A percentile compares a stretch with the other conserved stretches of the same genome.
Conservation (phyloP, 345 rosid species). For the Heritiera littoralis region DNA sequence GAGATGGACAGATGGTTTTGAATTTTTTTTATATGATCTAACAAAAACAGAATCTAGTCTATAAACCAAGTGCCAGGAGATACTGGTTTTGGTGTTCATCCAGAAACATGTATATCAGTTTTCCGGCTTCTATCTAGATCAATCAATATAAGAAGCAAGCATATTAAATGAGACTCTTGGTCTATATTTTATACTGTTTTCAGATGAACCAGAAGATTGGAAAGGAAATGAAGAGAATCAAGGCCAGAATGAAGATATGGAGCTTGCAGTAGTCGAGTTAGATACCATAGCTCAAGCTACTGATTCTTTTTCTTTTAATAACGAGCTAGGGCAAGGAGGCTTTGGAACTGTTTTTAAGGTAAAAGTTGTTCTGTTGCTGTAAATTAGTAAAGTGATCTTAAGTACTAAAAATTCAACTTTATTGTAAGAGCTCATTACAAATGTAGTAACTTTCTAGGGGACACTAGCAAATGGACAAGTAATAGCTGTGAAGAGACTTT, state of each 20-base stretch:
- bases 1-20: no score
- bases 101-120: neutral
- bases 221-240: neutral
- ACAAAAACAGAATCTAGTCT: no score
- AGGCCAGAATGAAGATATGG: constrained; percentile 2
- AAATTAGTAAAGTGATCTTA: neutral
- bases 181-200: neutral
- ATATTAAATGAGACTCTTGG: neutral
- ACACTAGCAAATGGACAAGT: constrained; percentile 39
- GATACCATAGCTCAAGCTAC: constrained; percentile 29
- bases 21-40: no score
- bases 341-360: constrained; percentile 43
- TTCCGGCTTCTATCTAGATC: neutral
- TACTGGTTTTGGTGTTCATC: no score
- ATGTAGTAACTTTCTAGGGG: constrained; percentile 33
- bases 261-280: constrained; percentile 13
- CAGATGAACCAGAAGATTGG: neutral
- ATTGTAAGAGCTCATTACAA: neutral
- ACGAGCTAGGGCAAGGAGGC: constrained; percentile 43
- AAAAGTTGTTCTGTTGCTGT: neutral
- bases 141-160: neutral
- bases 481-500: constrained; percentile 56
- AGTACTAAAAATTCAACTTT: neutral
- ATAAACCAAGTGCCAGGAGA: no score
- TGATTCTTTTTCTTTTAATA: constrained; percentile 27